phyloP scores from a whole-genome alignment of 306 rosid genomes.

The Oxytropis ochrocephala region DNA sequence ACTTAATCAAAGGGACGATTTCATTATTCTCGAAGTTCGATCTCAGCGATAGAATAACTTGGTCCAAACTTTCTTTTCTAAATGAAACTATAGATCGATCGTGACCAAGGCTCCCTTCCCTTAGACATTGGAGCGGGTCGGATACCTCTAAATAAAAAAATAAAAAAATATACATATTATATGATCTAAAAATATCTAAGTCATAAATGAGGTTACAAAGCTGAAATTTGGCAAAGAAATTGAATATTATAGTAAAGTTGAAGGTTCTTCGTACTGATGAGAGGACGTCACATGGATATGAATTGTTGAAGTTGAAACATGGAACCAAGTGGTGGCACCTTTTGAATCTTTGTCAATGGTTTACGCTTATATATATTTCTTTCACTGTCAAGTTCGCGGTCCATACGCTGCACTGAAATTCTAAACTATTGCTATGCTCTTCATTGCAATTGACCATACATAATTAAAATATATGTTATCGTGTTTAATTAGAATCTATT shows the following conservation, averaged over 20 bases:
- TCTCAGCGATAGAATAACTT: too few relatives aligned
- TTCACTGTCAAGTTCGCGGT: constrained; percentile 31
- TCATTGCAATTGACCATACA: constrained; percentile 32
- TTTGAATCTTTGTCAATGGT: constrained; percentile 15
- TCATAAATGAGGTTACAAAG: constrained; percentile 7
- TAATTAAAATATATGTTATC: too few relatives aligned
- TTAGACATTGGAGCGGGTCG: too few relatives aligned
- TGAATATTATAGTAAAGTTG: constrained; percentile 14
- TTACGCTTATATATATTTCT: neutral
- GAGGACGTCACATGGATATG: constrained; percentile 29
- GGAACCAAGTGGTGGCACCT: neutral
- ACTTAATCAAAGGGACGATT: too few relatives aligned
- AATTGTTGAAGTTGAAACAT: constrained; percentile 25
- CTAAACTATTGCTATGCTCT: constrained; percentile 23
- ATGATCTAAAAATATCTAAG: constrained; percentile 21
- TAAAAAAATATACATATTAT: too few relatives aligned
- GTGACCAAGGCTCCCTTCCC: too few relatives aligned
- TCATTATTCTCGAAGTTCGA: too few relatives aligned
- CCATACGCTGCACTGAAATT: constrained; percentile 26
- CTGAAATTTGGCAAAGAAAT: constrained; percentile 3
- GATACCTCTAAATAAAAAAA: too few relatives aligned
- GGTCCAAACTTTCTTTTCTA: too few relatives aligned
- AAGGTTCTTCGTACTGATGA: constrained; percentile 35
- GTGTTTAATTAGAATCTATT: too few relatives aligned
- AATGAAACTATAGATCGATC: too few relatives aligned